phyloP scores from a whole-genome alignment of 2,329 filamentous ascomycete genomes.

The Xylariaceae sp. region DNA sequence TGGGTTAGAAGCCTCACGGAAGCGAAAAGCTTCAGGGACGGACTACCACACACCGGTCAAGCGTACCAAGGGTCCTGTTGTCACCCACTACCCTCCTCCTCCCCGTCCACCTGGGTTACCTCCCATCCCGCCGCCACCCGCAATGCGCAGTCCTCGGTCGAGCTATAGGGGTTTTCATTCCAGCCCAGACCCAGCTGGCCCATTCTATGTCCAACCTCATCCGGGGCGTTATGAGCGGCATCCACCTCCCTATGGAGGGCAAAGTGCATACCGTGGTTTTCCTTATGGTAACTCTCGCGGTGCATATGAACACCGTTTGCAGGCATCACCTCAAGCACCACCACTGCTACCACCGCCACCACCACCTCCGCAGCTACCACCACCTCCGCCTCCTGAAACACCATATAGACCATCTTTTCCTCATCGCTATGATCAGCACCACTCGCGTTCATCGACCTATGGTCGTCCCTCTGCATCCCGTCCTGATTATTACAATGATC shows the following conservation, averaged over 20 bases:
- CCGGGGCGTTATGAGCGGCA: slow-evolving; percentile 12
- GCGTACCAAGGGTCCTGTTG: slow-evolving; percentile 29
- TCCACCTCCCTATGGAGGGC: slow-evolving; percentile 4
- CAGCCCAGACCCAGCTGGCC: slow-evolving; percentile 15
- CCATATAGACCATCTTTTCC: slow-evolving; percentile 2
- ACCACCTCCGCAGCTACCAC: too few relatives aligned
- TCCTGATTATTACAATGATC: slow-evolving; percentile 11
- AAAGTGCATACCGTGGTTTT: slow-evolving; percentile 2
- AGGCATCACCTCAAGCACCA: background rate
- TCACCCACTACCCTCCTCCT: slow-evolving; percentile 30
- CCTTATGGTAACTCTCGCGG: slow-evolving; percentile 5
- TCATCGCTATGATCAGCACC: slow-evolving; percentile 14
- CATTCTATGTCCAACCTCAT: slow-evolving; percentile 7
- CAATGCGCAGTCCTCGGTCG: slow-evolving; percentile 17
- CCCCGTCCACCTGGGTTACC: slow-evolving; percentile 19
- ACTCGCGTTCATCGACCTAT: slow-evolving; percentile 7
- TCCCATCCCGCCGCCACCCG: slow-evolving; percentile 18
- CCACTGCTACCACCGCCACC: background rate
- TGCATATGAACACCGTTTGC: slow-evolving; percentile 11
- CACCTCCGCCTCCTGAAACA: slow-evolving; percentile 1
- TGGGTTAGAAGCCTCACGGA: slow-evolving; percentile 30
- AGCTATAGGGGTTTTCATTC: slow-evolving; percentile 12
- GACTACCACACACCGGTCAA: slow-evolving; percentile 21
- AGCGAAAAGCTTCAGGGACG: slow-evolving; percentile 25
- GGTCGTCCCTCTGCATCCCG: slow-evolving; percentile 12